Base-by-base conservation (phyloP, 805 yeast genomes). In the Candida taoyuanica region DNA sequence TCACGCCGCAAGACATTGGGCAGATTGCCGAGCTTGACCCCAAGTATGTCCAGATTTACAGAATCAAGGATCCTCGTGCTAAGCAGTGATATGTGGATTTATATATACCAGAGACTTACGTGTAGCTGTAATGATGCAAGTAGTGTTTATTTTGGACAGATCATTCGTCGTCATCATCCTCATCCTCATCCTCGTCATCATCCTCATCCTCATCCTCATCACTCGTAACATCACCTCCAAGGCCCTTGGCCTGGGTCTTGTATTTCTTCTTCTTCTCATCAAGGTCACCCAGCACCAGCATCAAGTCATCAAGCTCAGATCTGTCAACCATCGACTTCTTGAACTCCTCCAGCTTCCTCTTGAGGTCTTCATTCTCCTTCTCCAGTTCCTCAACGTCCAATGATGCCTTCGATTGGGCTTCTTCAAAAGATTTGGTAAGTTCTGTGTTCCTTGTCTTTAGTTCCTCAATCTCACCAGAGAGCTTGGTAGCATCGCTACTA, bases 1-100 rank as follows among this genome's bases (percentile, higher is more conserved):
- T 91, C 31, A 91, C 98, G 0, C 98, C 98, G 0, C 94, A 88
- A 53, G 95, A 87, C 56, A 83, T 91, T 46, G 78, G 75, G 3
- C 68, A 65, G 37, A 69, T 67, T 29, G 78, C 85, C 1, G 75
- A 77, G 16, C 70, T 83, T 30, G 81, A 78, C n/a, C 77, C 74
- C 27, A 70, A 65, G 16, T 68, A 71, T 34, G 85, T 84, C 4
- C 69, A 64, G 40, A 82, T 85, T 21, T 88, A 81, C 50, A 76
- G 71, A 50, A 78, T 84, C 49, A 60, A 54, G 41, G 71, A 67
- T 42, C 71, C 71, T 12, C 55, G 60, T 31, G 46, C 50, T n/a
- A 29, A 29, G 17, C 33, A 31, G 33, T 31, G 21, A 31, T 8
- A 21, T 17, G 18, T 28, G 17, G 20, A 11, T 9, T n/a, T 7